A percentile compares a stretch with the other conserved stretches of the same genome.
Evolutionary conservation across 805 yeast species (phyloP).

Genomic region (Yueomyces sinensis): DNA sequence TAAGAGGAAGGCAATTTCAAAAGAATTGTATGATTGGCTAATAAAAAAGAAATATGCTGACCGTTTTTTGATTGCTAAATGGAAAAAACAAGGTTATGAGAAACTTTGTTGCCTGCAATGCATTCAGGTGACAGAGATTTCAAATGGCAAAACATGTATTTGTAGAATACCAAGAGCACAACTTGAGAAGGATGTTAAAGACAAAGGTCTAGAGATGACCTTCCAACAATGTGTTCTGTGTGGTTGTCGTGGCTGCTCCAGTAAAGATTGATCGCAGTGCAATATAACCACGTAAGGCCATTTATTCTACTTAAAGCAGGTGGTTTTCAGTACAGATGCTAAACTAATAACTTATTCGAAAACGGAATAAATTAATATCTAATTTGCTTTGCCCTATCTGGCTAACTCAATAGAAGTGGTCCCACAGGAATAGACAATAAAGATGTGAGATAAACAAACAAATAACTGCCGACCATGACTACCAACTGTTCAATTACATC

Average conservation of each 20-base stretch:
- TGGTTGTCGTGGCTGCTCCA: slow-evolving; percentile 79
- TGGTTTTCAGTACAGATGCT: too few relatives aligned
- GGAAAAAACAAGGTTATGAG: slow-evolving; percentile 81
- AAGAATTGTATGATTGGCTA: slow-evolving; percentile 62
- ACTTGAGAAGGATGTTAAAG: slow-evolving; percentile 23
- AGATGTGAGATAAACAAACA: too few relatives aligned
- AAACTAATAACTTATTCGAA: too few relatives aligned
- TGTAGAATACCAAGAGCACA: slow-evolving; percentile 71
- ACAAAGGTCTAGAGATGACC: slow-evolving; percentile 12
- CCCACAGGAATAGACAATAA: too few relatives aligned
- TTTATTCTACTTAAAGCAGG: too few relatives aligned
- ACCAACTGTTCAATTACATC: too few relatives aligned
- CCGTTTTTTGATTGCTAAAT: slow-evolving; percentile 62
- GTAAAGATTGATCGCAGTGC: slow-evolving; percentile 55
- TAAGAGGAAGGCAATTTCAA: slow-evolving; percentile 52
- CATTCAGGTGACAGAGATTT: slow-evolving; percentile 47
- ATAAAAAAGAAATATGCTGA: slow-evolving; percentile 56
- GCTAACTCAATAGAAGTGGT: too few relatives aligned
- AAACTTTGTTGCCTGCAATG: slow-evolving; percentile 73
- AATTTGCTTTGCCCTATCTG: too few relatives aligned
- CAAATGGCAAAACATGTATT: slow-evolving; percentile 60
- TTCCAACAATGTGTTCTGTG: slow-evolving; percentile 58
- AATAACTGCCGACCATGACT: too few relatives aligned
- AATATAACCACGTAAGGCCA: too few relatives aligned
- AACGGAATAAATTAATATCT: too few relatives aligned